Percentiles rank a stretch among this genome's conserved stretches.
Conservation (phyloP, 148 eudicot genomes). For the Camellia sinensis region DNA sequence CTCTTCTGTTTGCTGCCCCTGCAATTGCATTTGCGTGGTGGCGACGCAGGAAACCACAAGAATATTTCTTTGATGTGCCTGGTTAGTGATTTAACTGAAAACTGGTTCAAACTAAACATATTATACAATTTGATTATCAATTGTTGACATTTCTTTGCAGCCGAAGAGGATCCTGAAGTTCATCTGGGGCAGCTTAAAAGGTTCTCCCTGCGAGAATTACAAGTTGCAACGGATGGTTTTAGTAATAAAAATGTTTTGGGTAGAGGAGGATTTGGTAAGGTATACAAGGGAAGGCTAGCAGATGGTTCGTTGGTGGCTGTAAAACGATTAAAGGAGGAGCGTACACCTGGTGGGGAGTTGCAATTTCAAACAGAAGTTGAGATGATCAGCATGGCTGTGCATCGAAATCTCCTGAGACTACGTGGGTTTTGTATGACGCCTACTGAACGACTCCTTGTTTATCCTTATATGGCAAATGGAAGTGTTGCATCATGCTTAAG, state of each 20-base stretch:
- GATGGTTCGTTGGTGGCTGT: slow-evolving; percentile 91
- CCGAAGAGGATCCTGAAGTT: slow-evolving; percentile 95
- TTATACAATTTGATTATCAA: background rate
- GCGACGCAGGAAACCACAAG: slow-evolving; percentile 83
- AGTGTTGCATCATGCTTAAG: slow-evolving; percentile 93
- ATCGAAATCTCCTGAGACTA: slow-evolving; percentile 78
- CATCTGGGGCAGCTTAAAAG: slow-evolving; percentile 88
- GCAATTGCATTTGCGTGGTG: slow-evolving; percentile 94
- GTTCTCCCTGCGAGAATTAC: slow-evolving; percentile 80
- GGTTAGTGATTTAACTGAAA: slow-evolving; percentile 39
- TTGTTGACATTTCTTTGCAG: slow-evolving; percentile 35
- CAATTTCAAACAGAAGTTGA: slow-evolving; percentile 96
- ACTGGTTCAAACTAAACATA: background rate
- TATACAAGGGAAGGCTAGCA: slow-evolving; percentile 85
- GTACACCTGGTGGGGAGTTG: slow-evolving; percentile 92
- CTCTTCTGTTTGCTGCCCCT: slow-evolving; percentile 88
- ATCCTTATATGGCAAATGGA: slow-evolving; percentile 95
- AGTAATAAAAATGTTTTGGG: slow-evolving; percentile 92
- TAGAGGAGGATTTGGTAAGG: slow-evolving; percentile 94
- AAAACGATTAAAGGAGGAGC: slow-evolving; percentile 85
- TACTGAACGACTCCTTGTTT: slow-evolving; percentile 81
- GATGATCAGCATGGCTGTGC: slow-evolving; percentile 97
- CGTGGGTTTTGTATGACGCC: slow-evolving; percentile 98
- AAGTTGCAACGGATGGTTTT: slow-evolving; percentile 88
- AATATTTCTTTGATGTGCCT: slow-evolving; percentile 88